Evolutionary conservation across 441 rosid species (phyloP), one percentile per base, ranked within the genome.

Genomic region (Heliophila coronopifolia): DNA sequence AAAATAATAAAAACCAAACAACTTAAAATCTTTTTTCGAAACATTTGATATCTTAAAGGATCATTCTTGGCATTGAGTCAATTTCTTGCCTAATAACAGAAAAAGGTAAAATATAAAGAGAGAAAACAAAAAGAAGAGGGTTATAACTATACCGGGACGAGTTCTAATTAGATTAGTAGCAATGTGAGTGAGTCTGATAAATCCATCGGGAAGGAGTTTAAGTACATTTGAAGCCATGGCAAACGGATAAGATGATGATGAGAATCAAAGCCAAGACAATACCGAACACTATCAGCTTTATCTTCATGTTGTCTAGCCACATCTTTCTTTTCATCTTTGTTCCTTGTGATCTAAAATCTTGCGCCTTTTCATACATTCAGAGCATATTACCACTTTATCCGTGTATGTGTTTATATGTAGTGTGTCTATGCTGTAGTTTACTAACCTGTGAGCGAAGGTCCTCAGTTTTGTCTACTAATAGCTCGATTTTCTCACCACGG

Each of bases 251-350:
- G 11, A 79, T 50, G 14, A 86, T 77, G 70, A 81, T 75, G 50
- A 86, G 77, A 54, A 78, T 74, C 76, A 86, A 57, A 16, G 84
- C 76, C 10, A 74, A 33, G 69, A 86, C 24, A 38, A 81, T 86
- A 13, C 78, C 79, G 8, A 75, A 15, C 19, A 83, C 93, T 42
- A 79, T 76, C 36, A 75, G 71, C 76, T 86, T 81, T 31, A 77
- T 68, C 66, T 83, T 83, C 86, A 77, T 86, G 73, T 81, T 83
- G 61, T 81, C 83, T 55, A 76, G 44, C 93, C 90, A 83, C 93
- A 83, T 83, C 59, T 77, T 83, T 64, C 90, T 74, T 42, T 71
- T 58, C 2, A 83, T 73, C 37, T 72, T 66, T 0, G 90, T 79
- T 31, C 87, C 93, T 0, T 70, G 61, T 15, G 41, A 56, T 33